phyloP scores from a whole-genome alignment of 495 filamentous ascomycete species.

The Tuber brumale region DNA sequence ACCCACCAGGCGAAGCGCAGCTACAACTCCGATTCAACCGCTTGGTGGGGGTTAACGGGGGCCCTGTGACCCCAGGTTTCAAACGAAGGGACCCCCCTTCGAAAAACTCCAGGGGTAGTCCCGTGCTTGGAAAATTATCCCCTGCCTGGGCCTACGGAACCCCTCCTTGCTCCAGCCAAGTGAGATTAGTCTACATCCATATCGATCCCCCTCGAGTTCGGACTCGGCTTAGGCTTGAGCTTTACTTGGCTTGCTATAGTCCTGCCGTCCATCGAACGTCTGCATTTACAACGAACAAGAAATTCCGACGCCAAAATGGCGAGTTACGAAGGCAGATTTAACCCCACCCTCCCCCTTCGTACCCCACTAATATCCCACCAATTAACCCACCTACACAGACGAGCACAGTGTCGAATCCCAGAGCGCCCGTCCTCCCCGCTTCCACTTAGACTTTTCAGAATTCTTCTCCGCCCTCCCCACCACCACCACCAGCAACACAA shows the following conservation, averaged over 20 bases:
- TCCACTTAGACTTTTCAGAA: slow-evolving; percentile 75
- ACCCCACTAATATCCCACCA: neutral
- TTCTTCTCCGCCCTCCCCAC: slow-evolving; percentile 74
- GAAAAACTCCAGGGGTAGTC: neutral
- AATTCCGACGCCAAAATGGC: slow-evolving; percentile 45
- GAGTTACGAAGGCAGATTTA: slow-evolving; percentile 51
- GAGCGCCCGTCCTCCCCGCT: slow-evolving; percentile 46
- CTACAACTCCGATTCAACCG: neutral
- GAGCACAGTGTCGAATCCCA: slow-evolving; percentile 67
- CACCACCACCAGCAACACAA: slow-evolving; percentile 54
- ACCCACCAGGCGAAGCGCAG: no score
- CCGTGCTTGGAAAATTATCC: neutral
- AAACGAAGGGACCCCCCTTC: neutral
- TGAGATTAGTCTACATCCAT: neutral
- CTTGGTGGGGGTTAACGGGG: neutral
- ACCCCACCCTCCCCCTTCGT: neutral
- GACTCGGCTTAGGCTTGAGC: neutral
- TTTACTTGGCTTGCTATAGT: neutral
- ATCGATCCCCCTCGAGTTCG: neutral
- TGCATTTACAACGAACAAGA: neutral
- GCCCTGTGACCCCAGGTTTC: neutral
- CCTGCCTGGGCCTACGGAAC: no score
- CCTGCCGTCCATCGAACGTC: neutral
- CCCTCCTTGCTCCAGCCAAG: neutral
- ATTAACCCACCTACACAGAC: slow-evolving; percentile 50